Percentiles rank a stretch among this genome's conserved stretches.
phyloP scores from a whole-genome alignment of 345 rosid genomes.

The Gossypioides kirkii region DNA sequence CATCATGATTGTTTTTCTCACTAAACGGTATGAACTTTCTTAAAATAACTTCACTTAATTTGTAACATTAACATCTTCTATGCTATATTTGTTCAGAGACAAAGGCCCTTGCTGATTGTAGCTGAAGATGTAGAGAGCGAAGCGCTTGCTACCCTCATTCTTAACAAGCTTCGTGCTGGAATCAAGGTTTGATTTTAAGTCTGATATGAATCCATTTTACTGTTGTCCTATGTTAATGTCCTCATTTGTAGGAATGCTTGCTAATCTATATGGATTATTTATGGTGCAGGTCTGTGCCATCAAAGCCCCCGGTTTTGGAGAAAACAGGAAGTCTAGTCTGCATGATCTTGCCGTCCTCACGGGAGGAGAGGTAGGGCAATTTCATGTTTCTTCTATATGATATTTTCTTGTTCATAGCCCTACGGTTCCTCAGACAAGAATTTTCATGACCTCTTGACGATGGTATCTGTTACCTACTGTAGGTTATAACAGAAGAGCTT shows the following conservation, averaged over 20 bases:
- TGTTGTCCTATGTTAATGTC: not conserved
- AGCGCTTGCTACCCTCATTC: constrained; percentile 76
- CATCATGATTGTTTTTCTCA: not conserved
- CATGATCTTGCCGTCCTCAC: constrained; percentile 90
- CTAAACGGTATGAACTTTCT: not conserved
- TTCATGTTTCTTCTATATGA: constrained; percentile 1
- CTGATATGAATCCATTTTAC: not conserved
- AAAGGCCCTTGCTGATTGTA: constrained; percentile 79
- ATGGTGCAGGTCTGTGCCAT: constrained; percentile 73
- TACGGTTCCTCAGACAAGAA: not conserved
- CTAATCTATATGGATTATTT: not conserved
- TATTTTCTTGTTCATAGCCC: not conserved
- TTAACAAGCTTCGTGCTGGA: constrained; percentile 95
- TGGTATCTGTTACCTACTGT: constrained; percentile 7
- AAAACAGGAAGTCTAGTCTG: constrained; percentile 76
- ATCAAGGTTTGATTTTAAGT: constrained; percentile 50
- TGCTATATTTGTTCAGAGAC: constrained; percentile 51
- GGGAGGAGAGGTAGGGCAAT: constrained; percentile 66
- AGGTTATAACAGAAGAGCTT: constrained; percentile 92
- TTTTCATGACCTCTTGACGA: not conserved
- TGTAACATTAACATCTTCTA: not conserved
- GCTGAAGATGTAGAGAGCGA: constrained; percentile 98
- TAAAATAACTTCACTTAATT: not conserved
- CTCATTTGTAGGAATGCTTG: not conserved
- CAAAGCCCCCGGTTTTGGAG: constrained; percentile 98